A percentile compares a stretch with the other conserved stretches of the same genome.
Evolutionary conservation across 441 rosid genomes (phyloP).

Genomic region (Gossypium gossypioides): DNA sequence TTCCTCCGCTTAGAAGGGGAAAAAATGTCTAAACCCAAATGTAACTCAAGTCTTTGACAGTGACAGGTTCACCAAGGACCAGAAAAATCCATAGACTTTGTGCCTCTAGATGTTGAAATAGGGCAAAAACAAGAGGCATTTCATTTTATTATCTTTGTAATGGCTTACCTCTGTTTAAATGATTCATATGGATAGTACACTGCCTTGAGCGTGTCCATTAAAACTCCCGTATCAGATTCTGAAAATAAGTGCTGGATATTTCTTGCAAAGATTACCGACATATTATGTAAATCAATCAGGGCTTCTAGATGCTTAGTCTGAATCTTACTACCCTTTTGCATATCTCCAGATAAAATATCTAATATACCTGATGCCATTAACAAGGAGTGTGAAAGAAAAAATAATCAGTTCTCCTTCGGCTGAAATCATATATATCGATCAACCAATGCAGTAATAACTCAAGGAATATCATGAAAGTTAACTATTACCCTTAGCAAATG

Average conservation of each 20-base stretch:
- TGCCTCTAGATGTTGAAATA: background rate
- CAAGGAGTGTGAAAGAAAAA: constrained; percentile 9
- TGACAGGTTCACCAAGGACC: background rate
- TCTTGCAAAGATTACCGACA: constrained; percentile 80
- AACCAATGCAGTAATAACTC: background rate
- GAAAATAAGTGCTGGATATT: constrained; percentile 87
- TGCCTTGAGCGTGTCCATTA: constrained; percentile 83
- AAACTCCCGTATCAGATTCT: constrained; percentile 66
- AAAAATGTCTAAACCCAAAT: background rate
- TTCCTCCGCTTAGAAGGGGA: background rate
- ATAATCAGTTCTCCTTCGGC: constrained; percentile 14
- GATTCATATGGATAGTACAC: constrained; percentile 79
- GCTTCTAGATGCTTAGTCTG: constrained; percentile 92
- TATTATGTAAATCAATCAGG: constrained; percentile 79
- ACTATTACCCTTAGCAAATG: constrained; percentile 71
- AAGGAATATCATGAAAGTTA: background rate
- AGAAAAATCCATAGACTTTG: background rate
- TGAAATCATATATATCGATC: constrained; percentile 1
- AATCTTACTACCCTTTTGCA: constrained; percentile 80
- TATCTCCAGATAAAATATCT: constrained; percentile 80
- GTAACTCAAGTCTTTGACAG: background rate
- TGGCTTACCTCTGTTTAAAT: constrained; percentile 74
- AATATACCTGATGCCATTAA: constrained; percentile 50
- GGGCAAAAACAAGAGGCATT: background rate
- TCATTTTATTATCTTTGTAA: background rate